phyloP scores from a whole-genome alignment of 179 eudicot genomes.

The Drosera spatulata region DNA sequence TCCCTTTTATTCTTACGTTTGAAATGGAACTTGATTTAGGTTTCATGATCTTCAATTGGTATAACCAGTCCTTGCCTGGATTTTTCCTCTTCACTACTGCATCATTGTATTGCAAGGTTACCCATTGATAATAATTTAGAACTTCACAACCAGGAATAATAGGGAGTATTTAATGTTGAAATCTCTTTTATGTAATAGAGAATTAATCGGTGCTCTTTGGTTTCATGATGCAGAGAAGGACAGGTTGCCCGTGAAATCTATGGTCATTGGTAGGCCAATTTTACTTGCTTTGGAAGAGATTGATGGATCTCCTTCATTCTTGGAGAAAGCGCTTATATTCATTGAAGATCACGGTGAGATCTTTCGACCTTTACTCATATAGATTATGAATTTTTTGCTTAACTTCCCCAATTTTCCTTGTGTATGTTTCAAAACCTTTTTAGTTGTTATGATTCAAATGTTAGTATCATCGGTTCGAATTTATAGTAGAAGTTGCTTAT shows the following conservation, averaged over 20 bases:
- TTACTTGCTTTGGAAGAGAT: conserved; percentile 95
- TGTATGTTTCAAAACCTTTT: background rate
- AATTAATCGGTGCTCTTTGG: background rate
- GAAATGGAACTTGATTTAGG: too few relatives aligned
- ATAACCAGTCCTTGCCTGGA: too few relatives aligned
- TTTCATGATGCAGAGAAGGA: conserved; percentile 39
- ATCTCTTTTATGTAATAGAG: background rate
- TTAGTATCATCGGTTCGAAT: too few relatives aligned
- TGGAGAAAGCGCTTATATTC: conserved; percentile 92
- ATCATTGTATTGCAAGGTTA: background rate
- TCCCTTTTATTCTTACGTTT: too few relatives aligned
- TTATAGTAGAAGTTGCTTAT: too few relatives aligned
- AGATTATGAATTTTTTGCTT: background rate
- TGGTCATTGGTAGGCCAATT: conserved; percentile 86
- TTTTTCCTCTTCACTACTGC: too few relatives aligned
- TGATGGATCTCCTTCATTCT: conserved; percentile 91
- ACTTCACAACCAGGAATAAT: too few relatives aligned
- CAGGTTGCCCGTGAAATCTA: conserved; percentile 46
- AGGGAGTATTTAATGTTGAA: too few relatives aligned
- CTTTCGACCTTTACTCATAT: background rate
- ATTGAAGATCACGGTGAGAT: conserved; percentile 70
- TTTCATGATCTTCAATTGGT: too few relatives aligned
- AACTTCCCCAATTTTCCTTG: background rate
- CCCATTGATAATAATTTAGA: background rate
- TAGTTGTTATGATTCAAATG: too few relatives aligned